phyloP scores from a whole-genome alignment of 2,329 filamentous ascomycete genomes.

The Neofusicoccum laricinum region DNA sequence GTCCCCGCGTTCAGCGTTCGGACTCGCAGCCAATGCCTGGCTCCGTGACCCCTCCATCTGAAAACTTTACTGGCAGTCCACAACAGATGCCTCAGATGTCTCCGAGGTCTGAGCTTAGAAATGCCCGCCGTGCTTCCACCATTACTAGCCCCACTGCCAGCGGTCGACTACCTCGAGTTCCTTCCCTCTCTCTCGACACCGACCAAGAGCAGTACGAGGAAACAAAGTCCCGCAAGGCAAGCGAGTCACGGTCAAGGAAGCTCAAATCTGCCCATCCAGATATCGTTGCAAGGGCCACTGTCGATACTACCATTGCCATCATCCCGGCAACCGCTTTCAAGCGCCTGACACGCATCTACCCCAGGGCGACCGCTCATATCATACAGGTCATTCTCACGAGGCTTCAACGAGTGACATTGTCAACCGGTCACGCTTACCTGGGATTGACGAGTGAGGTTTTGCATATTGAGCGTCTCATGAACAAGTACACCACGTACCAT shows the following conservation, averaged over 20 bases:
- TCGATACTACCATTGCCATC: conserved; percentile 96
- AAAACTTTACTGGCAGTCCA: conserved; percentile 35
- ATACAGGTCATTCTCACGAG: conserved; percentile 95
- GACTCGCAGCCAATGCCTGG: conserved; percentile 18
- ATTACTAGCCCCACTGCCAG: conserved; percentile 35
- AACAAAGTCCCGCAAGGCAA: conserved; percentile 17
- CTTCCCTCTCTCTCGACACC: conserved; percentile 69
- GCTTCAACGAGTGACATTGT: conserved; percentile 89
- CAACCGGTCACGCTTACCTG: conserved; percentile 91
- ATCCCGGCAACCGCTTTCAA: conserved; percentile 96
- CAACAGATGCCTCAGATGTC: conserved; percentile 29
- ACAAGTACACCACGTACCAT: conserved; percentile 86
- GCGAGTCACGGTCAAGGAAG: conserved; percentile 34
- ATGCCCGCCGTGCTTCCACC: conserved; percentile 23
- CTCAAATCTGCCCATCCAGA: conserved; percentile 87
- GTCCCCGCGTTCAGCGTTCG: conserved; percentile 19
- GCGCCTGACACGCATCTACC: conserved; percentile 87
- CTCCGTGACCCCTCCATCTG: conserved; percentile 36
- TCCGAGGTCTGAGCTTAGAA: conserved; percentile 19
- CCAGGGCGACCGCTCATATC: conserved; percentile 94
- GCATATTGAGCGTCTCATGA: conserved; percentile 89
- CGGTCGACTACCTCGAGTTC: conserved; percentile 57
- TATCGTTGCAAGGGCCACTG: conserved; percentile 91
- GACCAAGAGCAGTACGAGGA: background rate
- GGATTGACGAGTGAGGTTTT: conserved; percentile 89